These are phyloP conservation scores for Glebionis coronaria DNA, from an alignment of 129 eudicot genomes.

Conservation along the genomic window DNA sequence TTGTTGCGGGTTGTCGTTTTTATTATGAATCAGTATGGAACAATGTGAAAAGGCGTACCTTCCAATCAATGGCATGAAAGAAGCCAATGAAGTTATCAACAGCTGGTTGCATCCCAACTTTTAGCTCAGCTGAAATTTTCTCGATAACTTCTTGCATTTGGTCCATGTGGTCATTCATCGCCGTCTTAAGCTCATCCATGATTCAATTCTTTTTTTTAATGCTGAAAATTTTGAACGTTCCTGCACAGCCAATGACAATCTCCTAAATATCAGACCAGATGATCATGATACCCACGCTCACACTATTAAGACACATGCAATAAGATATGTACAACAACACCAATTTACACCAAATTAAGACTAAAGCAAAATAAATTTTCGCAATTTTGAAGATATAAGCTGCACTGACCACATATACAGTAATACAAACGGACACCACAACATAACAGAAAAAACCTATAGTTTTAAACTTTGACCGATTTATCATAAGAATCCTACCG, in stretches of 20 bases:
- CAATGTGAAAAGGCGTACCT: slow-evolving; percentile 43
- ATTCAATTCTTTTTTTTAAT: slow-evolving; percentile 26
- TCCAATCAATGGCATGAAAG: slow-evolving; percentile 97
- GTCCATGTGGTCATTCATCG: slow-evolving; percentile 71
- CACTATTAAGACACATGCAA: neutral
- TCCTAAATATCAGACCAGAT: slow-evolving; percentile 1
- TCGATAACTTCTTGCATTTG: slow-evolving; percentile 87
- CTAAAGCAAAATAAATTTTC: no score
- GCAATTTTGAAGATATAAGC: no score
- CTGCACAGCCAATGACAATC: slow-evolving; percentile 10
- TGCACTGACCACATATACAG: no score
- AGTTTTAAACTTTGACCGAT: no score
- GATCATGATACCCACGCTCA: neutral
- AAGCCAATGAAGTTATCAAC: slow-evolving; percentile 78
- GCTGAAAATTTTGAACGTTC: slow-evolving; percentile 7
- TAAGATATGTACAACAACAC: neutral
- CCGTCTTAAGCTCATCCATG: slow-evolving; percentile 77
- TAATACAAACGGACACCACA: no score
- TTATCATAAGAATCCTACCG: no score
- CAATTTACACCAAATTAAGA: no score
- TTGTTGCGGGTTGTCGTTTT: neutral
- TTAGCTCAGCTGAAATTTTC: slow-evolving; percentile 66
- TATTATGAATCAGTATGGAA: slow-evolving; percentile 16
- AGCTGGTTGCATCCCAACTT: slow-evolving; percentile 78
- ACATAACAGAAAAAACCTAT: no score